Evolutionary conservation across 768 basidiomycete genomes (phyloP), one percentile per base, ranked within the genome.

Genomic region (Rhizopogon sp.): DNA sequence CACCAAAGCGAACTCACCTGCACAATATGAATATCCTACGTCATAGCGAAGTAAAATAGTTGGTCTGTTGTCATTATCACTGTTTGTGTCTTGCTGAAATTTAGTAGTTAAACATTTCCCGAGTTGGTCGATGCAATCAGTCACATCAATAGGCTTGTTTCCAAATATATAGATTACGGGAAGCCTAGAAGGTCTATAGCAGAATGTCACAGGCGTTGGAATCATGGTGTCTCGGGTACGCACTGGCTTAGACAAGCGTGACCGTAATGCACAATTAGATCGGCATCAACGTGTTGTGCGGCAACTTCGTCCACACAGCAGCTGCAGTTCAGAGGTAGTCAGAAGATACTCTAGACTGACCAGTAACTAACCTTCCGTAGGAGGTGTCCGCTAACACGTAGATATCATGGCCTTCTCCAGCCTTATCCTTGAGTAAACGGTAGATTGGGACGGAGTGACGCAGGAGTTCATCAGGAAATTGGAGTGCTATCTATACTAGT

Each of bases 231-330:
- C 45, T 20, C 3, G 6, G 40, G 25, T 35, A 76, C 92, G 59
- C 61, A 96, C 93, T 86, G 83, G 67, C 89, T 93, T 76, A 98
- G 81, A 68, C 97, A 99, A 0, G 96, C 94, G 74, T 97, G 90
- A 2, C 96, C 96, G 64, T 97, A 98, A 64, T 99, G 96, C 2
- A 99, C 86, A 58, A 97, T 79, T 7, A 86, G 83, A 65, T 98
- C 91, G 0, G 94, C 93, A 59, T 94, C 85, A 44, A 94, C 85
- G 64, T 99, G 97, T 62, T 93, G 87, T 3, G 96, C 94, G 5
- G 94, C 89, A 5, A 98, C 88, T 61, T 98, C 92, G 64, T 99
- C 97, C 3, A 96, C 93, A 66, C 97, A 98, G 64, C 97, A 99
- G 63, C 95, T 64, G 43, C n/a, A 46, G 52, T 39, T 37, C 5